Conservation (phyloP, 2,329 filamentous ascomycete genomes). For the Fusarium pseudocircinatum region DNA sequence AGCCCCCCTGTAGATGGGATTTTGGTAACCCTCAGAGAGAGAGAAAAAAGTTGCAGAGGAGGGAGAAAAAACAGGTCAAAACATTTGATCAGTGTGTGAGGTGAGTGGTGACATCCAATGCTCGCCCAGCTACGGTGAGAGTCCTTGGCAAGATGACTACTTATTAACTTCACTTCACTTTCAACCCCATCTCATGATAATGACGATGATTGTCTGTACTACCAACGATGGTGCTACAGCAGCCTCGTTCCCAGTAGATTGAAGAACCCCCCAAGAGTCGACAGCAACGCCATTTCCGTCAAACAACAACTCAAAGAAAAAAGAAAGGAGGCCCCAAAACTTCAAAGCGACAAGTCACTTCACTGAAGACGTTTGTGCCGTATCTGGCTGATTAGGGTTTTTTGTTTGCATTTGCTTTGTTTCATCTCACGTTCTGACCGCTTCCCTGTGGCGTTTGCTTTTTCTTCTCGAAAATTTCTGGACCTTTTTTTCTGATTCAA, state of each 20-base stretch:
- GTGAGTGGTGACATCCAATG: constrained; percentile 3
- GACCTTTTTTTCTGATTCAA: background rate
- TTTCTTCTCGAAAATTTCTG: constrained; percentile 39
- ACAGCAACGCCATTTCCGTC: constrained; percentile 17
- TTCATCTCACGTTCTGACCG: constrained; percentile 22
- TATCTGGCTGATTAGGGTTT: background rate
- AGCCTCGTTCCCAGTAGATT: constrained; percentile 15
- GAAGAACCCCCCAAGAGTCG: background rate
- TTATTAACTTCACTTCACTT: background rate
- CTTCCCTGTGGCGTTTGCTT: constrained; percentile 36
- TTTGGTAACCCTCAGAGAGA: background rate
- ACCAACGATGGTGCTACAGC: background rate
- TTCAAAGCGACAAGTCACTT: constrained; percentile 15
- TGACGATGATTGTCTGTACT: background rate
- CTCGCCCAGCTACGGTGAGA: constrained; percentile 13
- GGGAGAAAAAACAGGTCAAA: constrained; percentile 12
- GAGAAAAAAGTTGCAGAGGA: background rate
- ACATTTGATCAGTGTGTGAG: constrained; percentile 22
- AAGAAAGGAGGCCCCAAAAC: constrained; percentile 8
- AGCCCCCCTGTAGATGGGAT: constrained; percentile 6
- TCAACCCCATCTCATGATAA: background rate
- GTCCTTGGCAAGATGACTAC: background rate
- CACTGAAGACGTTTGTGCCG: constrained; percentile 12
- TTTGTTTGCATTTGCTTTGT: constrained; percentile 13
- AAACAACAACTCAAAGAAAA: background rate